Evolutionary conservation across 441 rosid species (phyloP).

Genomic region (Syzygium syzygioides): DNA sequence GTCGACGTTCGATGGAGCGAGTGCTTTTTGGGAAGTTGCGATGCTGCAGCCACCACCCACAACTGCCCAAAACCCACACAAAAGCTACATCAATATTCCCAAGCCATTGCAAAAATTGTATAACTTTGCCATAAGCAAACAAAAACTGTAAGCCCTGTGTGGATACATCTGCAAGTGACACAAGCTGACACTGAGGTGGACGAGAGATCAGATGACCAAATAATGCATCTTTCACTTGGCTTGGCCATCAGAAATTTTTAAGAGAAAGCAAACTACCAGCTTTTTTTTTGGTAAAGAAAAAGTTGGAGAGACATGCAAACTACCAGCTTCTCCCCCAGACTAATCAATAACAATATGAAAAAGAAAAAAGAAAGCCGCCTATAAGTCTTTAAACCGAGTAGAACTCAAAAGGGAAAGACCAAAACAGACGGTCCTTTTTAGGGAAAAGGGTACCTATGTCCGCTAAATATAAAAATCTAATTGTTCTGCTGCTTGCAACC

Average conservation of each 20-base stretch:
- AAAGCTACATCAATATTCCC: neutral
- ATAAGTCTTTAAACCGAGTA: neutral
- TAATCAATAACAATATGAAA: neutral
- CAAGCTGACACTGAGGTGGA: neutral
- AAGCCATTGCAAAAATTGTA: neutral
- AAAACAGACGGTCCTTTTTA: neutral
- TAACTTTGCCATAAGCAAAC: neutral
- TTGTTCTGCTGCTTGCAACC: neutral
- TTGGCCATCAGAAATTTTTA: neutral
- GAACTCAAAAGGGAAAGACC: neutral
- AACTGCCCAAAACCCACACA: conserved; percentile 31
- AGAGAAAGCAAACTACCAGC: neutral
- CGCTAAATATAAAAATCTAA: neutral
- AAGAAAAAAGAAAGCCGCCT: neutral
- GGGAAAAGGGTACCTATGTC: neutral
- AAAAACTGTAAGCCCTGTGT: neutral
- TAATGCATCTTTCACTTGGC: neutral
- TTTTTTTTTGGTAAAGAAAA: too few species aligned
- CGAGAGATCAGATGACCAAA: neutral
- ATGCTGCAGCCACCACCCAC: conserved; percentile 31
- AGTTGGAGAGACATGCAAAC: too few species aligned
- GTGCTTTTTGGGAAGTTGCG: conserved; percentile 38
- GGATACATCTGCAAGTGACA: neutral
- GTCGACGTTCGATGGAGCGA: conserved; percentile 50
- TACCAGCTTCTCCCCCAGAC: neutral